A percentile compares a stretch with the other conserved stretches of the same genome.
These are phyloP conservation scores for Phellopilus nigrolimitatus DNA, from an alignment of 1,284 basidiomycete species.

Conservation along the genomic window DNA sequence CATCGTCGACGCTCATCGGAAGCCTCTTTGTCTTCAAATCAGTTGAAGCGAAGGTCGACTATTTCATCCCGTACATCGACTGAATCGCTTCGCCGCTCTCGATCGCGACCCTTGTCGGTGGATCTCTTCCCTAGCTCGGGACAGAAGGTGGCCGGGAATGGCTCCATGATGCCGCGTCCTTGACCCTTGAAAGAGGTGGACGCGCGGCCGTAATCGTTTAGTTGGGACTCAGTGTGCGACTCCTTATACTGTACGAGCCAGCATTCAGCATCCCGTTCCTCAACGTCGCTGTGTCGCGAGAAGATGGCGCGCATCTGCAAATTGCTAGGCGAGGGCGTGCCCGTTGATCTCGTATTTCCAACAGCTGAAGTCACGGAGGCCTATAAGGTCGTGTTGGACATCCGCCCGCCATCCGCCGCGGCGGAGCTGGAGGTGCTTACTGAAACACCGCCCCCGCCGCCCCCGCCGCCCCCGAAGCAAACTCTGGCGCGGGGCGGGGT, in stretches of 20 bases:
- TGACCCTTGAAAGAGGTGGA: not conserved
- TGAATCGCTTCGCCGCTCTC: not conserved
- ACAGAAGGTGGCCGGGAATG: not conserved
- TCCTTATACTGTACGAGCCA: constrained; percentile 15
- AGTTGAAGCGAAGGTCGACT: not conserved
- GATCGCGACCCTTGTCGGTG: constrained; percentile 2
- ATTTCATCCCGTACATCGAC: too few species aligned
- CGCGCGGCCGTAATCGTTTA: not conserved
- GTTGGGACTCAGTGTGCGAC: constrained; percentile 11
- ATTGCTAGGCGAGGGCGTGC: constrained; percentile 19
- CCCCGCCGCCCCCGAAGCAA: not conserved
- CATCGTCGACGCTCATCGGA: not conserved
- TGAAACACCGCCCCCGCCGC: not conserved
- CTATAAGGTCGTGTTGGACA: constrained; percentile 5
- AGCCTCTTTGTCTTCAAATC: not conserved
- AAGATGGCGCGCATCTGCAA: constrained; percentile 21
- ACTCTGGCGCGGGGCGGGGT: not conserved
- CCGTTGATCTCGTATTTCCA: constrained; percentile 17
- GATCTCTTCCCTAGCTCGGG: not conserved
- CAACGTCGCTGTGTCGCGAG: constrained; percentile 9
- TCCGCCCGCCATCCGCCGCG: not conserved
- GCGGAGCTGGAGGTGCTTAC: not conserved
- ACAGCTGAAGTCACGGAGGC: not conserved
- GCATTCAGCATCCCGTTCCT: constrained; percentile 13
- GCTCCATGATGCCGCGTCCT: not conserved